Percentiles rank a stretch among this genome's conserved stretches.
Conservation (phyloP, 78 protist genomes). For the Dictyostelium firmibasis region DNA sequence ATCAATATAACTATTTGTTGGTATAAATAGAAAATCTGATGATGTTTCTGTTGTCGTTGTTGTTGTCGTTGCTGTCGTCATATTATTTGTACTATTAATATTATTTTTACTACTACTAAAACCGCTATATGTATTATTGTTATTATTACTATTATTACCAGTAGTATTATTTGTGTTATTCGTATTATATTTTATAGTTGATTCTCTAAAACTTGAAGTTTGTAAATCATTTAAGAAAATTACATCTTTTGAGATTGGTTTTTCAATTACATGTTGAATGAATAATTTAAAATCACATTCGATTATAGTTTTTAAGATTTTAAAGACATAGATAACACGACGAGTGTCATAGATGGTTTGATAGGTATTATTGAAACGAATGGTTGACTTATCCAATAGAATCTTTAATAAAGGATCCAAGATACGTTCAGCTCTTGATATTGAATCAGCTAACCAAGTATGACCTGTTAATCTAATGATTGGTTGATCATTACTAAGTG, state of each 20-base stretch:
- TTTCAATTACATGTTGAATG: constrained; percentile 79
- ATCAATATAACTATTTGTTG: constrained; percentile 71
- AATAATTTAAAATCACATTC: constrained; percentile 77
- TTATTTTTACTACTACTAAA: neutral
- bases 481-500: constrained; percentile 73
- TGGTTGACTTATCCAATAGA: constrained; percentile 52
- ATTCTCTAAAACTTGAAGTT: constrained; percentile 23
- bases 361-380: constrained; percentile 50
- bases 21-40: constrained; percentile 63
- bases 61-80: constrained; percentile 24
- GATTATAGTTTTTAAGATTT: constrained; percentile 51
- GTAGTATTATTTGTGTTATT: neutral
- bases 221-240: constrained; percentile 25
- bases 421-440: constrained; percentile 68
- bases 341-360: constrained; percentile 62
- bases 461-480: constrained; percentile 74
- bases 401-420: constrained; percentile 72
- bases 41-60: constrained; percentile 26
- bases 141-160: neutral
- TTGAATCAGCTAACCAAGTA: constrained; percentile 76
- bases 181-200: neutral
- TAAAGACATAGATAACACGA: constrained; percentile 70
- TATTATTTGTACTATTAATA: neutral
- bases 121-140: neutral
- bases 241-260: constrained; percentile 71